Percentiles rank a stretch among this genome's conserved stretches.
phyloP scores from a whole-genome alignment of 768 basidiomycete species.

The Pholiota conissans region DNA sequence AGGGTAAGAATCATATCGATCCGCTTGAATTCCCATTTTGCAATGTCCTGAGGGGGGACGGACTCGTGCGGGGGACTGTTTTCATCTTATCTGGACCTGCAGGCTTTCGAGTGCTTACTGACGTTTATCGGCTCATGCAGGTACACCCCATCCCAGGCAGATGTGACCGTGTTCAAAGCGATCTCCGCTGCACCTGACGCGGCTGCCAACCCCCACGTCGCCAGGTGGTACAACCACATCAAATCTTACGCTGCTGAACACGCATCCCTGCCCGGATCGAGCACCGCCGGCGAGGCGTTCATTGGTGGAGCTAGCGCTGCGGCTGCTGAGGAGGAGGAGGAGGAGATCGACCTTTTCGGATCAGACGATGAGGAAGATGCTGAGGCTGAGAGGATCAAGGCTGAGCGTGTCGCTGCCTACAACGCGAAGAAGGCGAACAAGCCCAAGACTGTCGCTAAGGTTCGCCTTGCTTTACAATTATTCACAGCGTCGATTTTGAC shows the following conservation, averaged over 20 bases:
- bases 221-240: conserved; percentile 96
- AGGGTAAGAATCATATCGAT: conserved; percentile 59
- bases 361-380: conserved; percentile 83
- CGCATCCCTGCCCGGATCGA: conserved; percentile 79
- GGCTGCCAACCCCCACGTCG: conserved; percentile 65
- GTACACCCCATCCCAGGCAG: conserved; percentile 90
- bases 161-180: conserved; percentile 88
- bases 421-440: conserved; percentile 91
- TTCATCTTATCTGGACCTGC: background rate
- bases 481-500: background rate
- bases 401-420: conserved; percentile 92
- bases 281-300: conserved; percentile 77
- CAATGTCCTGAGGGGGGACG: background rate
- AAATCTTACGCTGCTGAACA: conserved; percentile 82
- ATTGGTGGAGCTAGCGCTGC: conserved; percentile 51
- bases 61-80: background rate
- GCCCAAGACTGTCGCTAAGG: conserved; percentile 87
- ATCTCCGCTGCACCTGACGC: conserved; percentile 68
- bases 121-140: conserved; percentile 37
- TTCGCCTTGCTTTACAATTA: conserved; percentile 27
- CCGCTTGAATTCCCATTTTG: background rate
- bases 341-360: conserved; percentile 85
- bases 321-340: conserved; percentile 63
- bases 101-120: background rate
- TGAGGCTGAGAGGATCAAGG: conserved; percentile 86